Evolutionary conservation across 2,329 filamentous ascomycete genomes (phyloP).

Genomic region (Hypomyces perniciosus): DNA sequence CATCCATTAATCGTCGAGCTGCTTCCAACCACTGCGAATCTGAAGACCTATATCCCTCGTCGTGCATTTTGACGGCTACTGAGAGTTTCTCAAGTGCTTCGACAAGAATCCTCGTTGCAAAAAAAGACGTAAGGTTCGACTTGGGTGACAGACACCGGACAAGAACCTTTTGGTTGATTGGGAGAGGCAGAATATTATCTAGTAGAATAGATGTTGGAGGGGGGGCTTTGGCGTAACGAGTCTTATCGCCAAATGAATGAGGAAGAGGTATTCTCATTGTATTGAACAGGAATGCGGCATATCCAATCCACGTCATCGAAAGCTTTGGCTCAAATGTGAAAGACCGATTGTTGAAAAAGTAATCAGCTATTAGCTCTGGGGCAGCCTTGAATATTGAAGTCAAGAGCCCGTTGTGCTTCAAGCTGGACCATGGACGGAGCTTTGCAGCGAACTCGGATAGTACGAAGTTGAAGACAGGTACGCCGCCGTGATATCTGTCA

Average conservation of each 20-base stretch:
- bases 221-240: conserved; percentile 57
- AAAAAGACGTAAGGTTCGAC: conserved; percentile 75
- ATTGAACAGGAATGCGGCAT: conserved; percentile 81
- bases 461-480: conserved; percentile 72
- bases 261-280: conserved; percentile 71
- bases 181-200: conserved; percentile 79
- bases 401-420: conserved; percentile 74
- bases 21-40: conserved; percentile 62
- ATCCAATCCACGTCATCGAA: conserved; percentile 91
- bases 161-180: conserved; percentile 73
- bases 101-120: conserved; percentile 73
- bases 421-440: conserved; percentile 76
- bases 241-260: conserved; percentile 60
- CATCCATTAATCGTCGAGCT: conserved; percentile 58
- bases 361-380: conserved; percentile 82
- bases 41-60: conserved; percentile 33
- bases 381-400: conserved; percentile 72
- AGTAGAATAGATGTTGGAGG: conserved; percentile 74
- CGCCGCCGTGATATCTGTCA: conserved; percentile 57
- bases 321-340: conserved; percentile 89
- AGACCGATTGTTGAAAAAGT: conserved; percentile 72
- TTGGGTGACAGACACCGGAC: conserved; percentile 73
- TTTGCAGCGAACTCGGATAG: conserved; percentile 73
- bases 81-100: conserved; percentile 74
- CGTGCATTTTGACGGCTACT: conserved; percentile 55